phyloP scores from a whole-genome alignment of 2,329 filamentous ascomycete genomes.

The Ophidiomyces ophidiicola region DNA sequence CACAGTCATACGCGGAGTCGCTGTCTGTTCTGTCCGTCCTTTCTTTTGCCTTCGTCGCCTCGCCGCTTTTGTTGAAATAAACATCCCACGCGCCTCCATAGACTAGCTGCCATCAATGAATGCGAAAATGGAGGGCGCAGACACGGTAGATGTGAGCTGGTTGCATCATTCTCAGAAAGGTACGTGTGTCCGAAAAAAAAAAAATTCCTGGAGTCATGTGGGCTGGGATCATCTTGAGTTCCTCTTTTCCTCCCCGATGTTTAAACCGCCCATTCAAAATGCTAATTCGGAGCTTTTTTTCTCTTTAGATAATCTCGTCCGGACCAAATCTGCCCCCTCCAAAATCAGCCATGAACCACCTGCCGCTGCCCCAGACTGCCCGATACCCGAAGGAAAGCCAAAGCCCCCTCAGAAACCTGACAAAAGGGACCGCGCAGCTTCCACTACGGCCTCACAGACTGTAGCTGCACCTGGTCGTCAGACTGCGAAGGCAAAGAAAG shows the following conservation, averaged over 20 bases:
- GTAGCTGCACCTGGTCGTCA: background rate
- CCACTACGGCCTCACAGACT: background rate
- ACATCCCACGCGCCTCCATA: too few relatives aligned
- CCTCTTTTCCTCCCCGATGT: background rate
- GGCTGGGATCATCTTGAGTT: background rate
- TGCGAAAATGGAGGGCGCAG: conserved; percentile 58
- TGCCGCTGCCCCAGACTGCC: background rate
- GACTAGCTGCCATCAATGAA: too few relatives aligned
- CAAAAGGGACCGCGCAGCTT: background rate
- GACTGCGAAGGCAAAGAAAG: conserved; percentile 9
- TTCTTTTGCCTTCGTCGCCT: too few relatives aligned
- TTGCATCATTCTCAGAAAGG: conserved; percentile 77
- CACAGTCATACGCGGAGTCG: too few relatives aligned
- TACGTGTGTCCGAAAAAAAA: conserved; percentile 32
- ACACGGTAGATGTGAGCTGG: conserved; percentile 81
- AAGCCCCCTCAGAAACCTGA: background rate
- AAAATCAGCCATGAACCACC: conserved; percentile 1
- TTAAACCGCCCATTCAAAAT: too few relatives aligned
- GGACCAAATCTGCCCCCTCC: conserved; percentile 28
- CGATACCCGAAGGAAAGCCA: background rate
- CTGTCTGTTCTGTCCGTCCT: too few relatives aligned
- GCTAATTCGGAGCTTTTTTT: background rate
- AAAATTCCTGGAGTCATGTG: background rate
- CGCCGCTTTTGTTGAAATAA: too few relatives aligned
- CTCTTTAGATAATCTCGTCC: conserved; percentile 24